A percentile compares a stretch with the other conserved stretches of the same genome.
These are phyloP conservation scores for Hymenoscyphus scutula DNA, from an alignment of 2,329 filamentous ascomycete genomes.

Conservation along the genomic window DNA sequence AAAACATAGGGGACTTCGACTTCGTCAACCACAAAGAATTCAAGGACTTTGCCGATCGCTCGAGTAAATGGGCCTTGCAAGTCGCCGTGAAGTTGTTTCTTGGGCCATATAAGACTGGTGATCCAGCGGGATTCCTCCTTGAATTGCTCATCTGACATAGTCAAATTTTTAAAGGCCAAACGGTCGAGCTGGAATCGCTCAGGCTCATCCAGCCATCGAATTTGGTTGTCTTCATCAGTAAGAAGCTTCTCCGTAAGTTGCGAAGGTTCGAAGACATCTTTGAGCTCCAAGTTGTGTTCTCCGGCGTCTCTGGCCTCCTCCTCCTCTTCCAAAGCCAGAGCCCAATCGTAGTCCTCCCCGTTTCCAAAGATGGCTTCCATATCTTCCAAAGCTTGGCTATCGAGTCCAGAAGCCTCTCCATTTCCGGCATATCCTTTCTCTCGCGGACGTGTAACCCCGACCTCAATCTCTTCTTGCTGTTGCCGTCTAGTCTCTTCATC, in stretches of 20 bases:
- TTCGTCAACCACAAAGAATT: constrained; percentile 92
- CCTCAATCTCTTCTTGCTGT: constrained; percentile 73
- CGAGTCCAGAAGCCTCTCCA: constrained; percentile 78
- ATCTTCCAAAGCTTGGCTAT: constrained; percentile 90
- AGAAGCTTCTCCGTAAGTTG: constrained; percentile 92
- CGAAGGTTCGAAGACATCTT: constrained; percentile 97
- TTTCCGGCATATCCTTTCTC: constrained; percentile 67
- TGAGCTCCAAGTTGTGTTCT: constrained; percentile 84
- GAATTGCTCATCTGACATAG: constrained; percentile 79
- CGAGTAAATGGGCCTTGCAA: constrained; percentile 81
- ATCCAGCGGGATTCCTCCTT: constrained; percentile 93
- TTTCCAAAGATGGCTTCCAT: constrained; percentile 96
- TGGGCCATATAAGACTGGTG: constrained; percentile 81
- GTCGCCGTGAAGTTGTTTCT: constrained; percentile 66
- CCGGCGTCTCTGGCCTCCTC: constrained; percentile 76
- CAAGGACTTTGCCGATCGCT: constrained; percentile 85
- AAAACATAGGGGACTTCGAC: constrained; percentile 97
- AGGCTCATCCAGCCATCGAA: constrained; percentile 84
- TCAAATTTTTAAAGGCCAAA: constrained; percentile 79
- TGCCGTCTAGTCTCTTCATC: constrained; percentile 74
- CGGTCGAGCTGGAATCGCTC: constrained; percentile 93
- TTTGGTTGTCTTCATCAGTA: constrained; percentile 91
- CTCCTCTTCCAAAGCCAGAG: constrained; percentile 82
- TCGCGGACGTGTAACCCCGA: constrained; percentile 69
- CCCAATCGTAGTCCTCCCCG: constrained; percentile 94